Percentiles rank a stretch among this genome's conserved stretches.
Conservation (phyloP, 176 grass and related monocot species). For the Themeda triandra region DNA sequence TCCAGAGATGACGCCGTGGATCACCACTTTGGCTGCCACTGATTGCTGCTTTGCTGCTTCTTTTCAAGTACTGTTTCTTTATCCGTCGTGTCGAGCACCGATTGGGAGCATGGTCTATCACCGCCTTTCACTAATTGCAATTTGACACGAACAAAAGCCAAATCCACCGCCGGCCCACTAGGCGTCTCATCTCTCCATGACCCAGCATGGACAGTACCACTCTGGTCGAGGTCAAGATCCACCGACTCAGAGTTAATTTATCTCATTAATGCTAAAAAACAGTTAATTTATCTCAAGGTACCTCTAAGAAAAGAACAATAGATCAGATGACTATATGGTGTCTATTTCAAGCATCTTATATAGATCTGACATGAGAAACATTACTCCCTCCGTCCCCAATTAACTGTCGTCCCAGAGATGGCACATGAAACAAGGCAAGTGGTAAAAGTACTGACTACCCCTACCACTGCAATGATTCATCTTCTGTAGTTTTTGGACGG, state of each 20-base stretch:
- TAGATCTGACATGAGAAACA: too few species aligned
- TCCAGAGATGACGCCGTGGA: neutral
- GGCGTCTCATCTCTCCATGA: neutral
- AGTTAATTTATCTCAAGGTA: neutral
- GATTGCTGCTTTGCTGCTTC: neutral
- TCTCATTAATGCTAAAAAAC: too few species aligned
- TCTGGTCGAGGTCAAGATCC: neutral
- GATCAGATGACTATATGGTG: neutral
- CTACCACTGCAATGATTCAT: too few species aligned
- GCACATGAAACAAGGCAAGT: too few species aligned
- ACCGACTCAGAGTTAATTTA: neutral
- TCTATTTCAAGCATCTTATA: too few species aligned
- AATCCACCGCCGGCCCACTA: neutral
- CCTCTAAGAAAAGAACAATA: neutral
- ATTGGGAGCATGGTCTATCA: neutral
- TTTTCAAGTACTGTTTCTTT: neutral
- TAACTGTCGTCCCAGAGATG: too few species aligned
- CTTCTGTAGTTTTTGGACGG: too few species aligned
- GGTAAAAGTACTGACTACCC: too few species aligned
- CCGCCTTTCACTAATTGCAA: neutral
- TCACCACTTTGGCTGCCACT: slow-evolving; percentile 1
- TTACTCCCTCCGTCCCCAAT: too few species aligned
- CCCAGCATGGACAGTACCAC: neutral
- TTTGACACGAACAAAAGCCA: neutral
- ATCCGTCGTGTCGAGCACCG: slow-evolving; percentile 22